These are phyloP conservation scores for Microcos paniculata DNA, from an alignment of 345 rosid species.

Conservation along the genomic window DNA sequence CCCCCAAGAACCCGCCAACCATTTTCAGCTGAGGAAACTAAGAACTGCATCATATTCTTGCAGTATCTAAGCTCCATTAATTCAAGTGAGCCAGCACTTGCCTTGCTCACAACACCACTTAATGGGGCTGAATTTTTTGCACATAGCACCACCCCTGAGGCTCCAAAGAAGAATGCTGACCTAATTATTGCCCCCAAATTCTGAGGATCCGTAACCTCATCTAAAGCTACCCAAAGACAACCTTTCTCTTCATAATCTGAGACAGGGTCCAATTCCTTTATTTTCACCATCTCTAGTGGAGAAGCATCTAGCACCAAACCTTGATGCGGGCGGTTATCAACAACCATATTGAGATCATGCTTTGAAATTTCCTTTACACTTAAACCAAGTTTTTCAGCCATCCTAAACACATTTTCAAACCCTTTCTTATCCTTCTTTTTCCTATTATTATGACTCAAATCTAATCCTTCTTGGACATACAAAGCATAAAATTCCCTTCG, in stretches of 20 bases:
- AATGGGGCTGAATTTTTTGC: conserved; percentile 95
- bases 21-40: conserved; percentile 73
- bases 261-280: conserved; percentile 67
- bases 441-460: conserved; percentile 65
- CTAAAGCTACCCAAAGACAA: conserved; percentile 88
- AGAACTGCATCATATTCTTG: conserved; percentile 98
- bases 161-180: conserved; percentile 97
- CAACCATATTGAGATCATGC: conserved; percentile 92
- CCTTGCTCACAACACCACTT: conserved; percentile 96
- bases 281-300: conserved; percentile 76
- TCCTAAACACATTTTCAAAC: conserved; percentile 65
- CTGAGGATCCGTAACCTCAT: conserved; percentile 95
- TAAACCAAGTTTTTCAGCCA: conserved; percentile 65
- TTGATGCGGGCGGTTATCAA: conserved; percentile 91
- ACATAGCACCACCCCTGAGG: conserved; percentile 79
- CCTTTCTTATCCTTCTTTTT: conserved; percentile 96
- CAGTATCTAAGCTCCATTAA: conserved; percentile 93
- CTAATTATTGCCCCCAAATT: conserved; percentile 92
- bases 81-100: conserved; percentile 95
- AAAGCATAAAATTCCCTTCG: conserved; percentile 78
- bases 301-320: conserved; percentile 93
- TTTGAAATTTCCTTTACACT: conserved; percentile 62
- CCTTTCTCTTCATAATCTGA: conserved; percentile 46
- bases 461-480: conserved; percentile 88
- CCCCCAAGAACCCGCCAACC: conserved; percentile 97